Evolutionary conservation across 768 basidiomycete species (phyloP), one percentile per base, ranked within the genome.

Genomic region (Rhodocollybia butyracea): DNA sequence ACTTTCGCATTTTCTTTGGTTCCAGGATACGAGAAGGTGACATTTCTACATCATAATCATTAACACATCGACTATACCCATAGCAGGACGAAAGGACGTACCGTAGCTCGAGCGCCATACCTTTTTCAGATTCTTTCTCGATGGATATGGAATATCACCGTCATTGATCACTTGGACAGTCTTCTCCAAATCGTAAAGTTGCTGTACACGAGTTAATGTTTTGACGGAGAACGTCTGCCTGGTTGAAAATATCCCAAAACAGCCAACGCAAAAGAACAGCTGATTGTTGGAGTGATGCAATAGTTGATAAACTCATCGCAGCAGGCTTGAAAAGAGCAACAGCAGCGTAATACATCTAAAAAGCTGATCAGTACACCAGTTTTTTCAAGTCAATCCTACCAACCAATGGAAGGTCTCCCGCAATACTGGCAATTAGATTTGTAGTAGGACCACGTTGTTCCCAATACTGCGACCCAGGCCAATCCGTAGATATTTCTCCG

Each of bases 1-100:
- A 73, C 75, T 22, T 69, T 68, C 2, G 58, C 59, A 2, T 56
- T 70, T 26, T 66, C 69, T 43, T 73, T 68, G 48, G 67, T 68
- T 21, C 72, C 76, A 0, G 82, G 82, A 59, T 86, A 86, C 10
- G 68, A 63, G 56, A 86, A 86, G 0, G 69, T 68, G 0, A 85
- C 73, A 47, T 83, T 62, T 19, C 84, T 85, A 51, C 13, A n/a
- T 7, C 19, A 55, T 40, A 19, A 24, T 26, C 36, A 48, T 48
- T 26, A 48, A 22, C n/a, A 3, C 10, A 12, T 11, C 24, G 19
- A 5, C 38, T 29, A 8, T 6, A 11, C 12, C 13, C 15, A 11
- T 8, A 36, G 34, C 7, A 47, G n/a, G 27, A 51, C 2, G 24
- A 13, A 36, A 13, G 10, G 11, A n/a, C 19, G 32, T 15, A 51